Evolutionary conservation across 306 rosid species (phyloP).

Genomic region (Pueraria montana): DNA sequence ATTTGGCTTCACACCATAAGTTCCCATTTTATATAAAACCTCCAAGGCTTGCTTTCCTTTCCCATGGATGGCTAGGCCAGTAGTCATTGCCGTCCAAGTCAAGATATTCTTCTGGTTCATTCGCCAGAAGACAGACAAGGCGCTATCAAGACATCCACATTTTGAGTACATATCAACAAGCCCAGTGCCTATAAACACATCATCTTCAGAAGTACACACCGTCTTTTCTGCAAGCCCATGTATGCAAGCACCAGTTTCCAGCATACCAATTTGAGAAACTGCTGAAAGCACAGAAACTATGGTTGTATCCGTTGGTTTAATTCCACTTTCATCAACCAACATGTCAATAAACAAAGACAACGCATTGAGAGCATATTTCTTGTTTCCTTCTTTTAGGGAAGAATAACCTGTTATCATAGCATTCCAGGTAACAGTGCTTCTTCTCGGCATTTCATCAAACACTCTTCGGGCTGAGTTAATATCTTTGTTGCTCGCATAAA

Average conservation of each 20-base stretch:
- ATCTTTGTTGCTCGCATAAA: slow-evolving; percentile 69
- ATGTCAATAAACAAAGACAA: slow-evolving; percentile 67
- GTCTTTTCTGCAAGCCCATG: slow-evolving; percentile 75
- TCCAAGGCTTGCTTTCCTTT: slow-evolving; percentile 69
- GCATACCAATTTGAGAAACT: slow-evolving; percentile 69
- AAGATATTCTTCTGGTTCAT: slow-evolving; percentile 71
- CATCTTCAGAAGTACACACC: slow-evolving; percentile 59
- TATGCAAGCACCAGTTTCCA: slow-evolving; percentile 70
- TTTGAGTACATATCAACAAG: slow-evolving; percentile 89
- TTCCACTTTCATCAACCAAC: slow-evolving; percentile 63
- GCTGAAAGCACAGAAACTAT: slow-evolving; percentile 73
- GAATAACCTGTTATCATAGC: slow-evolving; percentile 78
- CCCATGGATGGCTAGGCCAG: slow-evolving; percentile 86
- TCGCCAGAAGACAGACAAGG: slow-evolving; percentile 60
- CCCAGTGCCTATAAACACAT: slow-evolving; percentile 83
- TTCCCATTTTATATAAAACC: slow-evolving; percentile 67
- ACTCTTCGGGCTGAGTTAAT: slow-evolving; percentile 62
- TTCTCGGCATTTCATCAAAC: slow-evolving; percentile 78
- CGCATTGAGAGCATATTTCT: slow-evolving; percentile 53
- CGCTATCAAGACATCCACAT: slow-evolving; percentile 74
- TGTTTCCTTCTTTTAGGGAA: slow-evolving; percentile 56
- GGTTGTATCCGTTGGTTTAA: slow-evolving; percentile 75
- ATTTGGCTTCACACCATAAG: slow-evolving; percentile 68
- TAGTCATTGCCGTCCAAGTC: slow-evolving; percentile 84
- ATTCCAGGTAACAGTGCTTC: slow-evolving; percentile 75